Evolutionary conservation across 148 eudicot species (phyloP), one percentile per base, ranked within the genome.

Genomic region (Nepenthes gracilis): DNA sequence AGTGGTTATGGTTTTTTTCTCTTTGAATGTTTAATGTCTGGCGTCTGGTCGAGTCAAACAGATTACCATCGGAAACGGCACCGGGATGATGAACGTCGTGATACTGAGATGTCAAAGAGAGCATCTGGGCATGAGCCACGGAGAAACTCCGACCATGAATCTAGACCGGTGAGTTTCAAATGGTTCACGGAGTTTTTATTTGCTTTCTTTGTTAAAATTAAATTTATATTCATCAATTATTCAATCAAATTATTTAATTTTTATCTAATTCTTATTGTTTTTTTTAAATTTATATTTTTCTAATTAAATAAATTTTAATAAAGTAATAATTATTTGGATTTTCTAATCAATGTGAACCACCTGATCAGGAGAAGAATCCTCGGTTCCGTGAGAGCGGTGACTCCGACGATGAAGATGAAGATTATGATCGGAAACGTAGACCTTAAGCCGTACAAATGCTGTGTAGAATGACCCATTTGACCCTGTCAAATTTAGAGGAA

Each of bases 81-180:
- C 53, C 77, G 98, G 61, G 98, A 91, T 55, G 97, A 92, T 61
- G 98, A 92, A 55, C 86, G 85, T 35, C 83, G 65, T 48, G 83
- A 72, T 52, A 68, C 90, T 53, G 96, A 85, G 49, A 62, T 76
- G 47, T 66, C 90, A 12, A 87, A 86, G 75, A 88, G 94, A 79
- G 69, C 56, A 68, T 75, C 77, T 2, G 91, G 82, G 57, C 77
- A 72, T 59, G 98, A 88, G 65, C 68, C 87, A 34, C 71, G 83
- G 55, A 88, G 86, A 72, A 77, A 79, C 48, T 67, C 86, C 43
- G 90, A 88, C 66, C 74, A 71, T 54, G 98, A 92, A 68, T 76
- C 94, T 54, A 85, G 98, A 85, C 96, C 94, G 74, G 98, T 88
- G n/a, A n/a, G n/a, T n/a, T n/a, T n/a, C n/a, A 79, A 72, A 58